Evolutionary conservation across 2,329 filamentous ascomycete species (phyloP).

Genomic region (Bipolaris sorokiniana): DNA sequence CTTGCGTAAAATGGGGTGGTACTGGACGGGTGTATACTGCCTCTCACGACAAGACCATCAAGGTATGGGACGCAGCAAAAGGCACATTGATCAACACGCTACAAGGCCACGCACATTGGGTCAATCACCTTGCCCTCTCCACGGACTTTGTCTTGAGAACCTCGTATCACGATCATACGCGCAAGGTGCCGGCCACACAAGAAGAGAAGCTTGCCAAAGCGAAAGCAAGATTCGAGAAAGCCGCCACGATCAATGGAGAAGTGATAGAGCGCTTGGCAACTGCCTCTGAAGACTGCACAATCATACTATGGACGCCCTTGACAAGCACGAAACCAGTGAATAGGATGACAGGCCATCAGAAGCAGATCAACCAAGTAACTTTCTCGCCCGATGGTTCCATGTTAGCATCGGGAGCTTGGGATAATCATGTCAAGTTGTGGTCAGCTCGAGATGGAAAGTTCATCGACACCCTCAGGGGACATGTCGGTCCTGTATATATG

Average conservation of each 20-base stretch:
- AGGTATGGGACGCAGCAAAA: slow-evolving; percentile 82
- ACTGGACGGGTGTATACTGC: slow-evolving; percentile 62
- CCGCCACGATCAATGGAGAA: slow-evolving; percentile 75
- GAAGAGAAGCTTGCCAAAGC: slow-evolving; percentile 77
- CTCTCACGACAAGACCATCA: slow-evolving; percentile 90
- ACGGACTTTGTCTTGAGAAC: slow-evolving; percentile 90
- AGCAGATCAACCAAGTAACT: slow-evolving; percentile 93
- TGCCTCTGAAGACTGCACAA: slow-evolving; percentile 93
- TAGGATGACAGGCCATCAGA: slow-evolving; percentile 91
- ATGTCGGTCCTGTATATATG: slow-evolving; percentile 91
- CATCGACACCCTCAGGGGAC: slow-evolving; percentile 83
- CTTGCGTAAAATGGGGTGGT: slow-evolving; percentile 95
- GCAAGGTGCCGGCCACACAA: slow-evolving; percentile 69
- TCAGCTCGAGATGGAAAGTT: slow-evolving; percentile 77
- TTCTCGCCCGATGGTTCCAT: slow-evolving; percentile 89
- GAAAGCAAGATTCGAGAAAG: slow-evolving; percentile 82
- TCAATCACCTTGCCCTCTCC: slow-evolving; percentile 92
- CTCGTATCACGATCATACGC: slow-evolving; percentile 81
- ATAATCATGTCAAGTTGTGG: slow-evolving; percentile 96
- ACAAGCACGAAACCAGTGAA: slow-evolving; percentile 79
- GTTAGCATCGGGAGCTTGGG: slow-evolving; percentile 88
- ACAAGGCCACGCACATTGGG: slow-evolving; percentile 86
- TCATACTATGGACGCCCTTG: slow-evolving; percentile 91
- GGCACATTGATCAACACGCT: slow-evolving; percentile 83
- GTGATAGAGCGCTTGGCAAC: slow-evolving; percentile 85